Base-by-base conservation (phyloP, 305 asterid genomes). In the Solanum hybrid region DNA sequence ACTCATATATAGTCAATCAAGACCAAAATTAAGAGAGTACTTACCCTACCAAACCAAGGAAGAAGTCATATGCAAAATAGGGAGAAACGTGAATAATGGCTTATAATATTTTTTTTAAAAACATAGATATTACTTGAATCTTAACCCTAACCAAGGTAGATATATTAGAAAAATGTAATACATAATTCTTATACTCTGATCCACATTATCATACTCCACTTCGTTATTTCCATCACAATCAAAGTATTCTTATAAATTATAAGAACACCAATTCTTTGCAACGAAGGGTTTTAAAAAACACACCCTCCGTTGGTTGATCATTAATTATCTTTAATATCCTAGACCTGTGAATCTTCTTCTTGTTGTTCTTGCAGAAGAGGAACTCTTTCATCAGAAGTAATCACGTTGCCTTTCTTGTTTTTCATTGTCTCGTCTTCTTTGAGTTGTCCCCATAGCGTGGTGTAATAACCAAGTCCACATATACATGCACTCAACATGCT, bases 401-500 rank as follows among this genome's bases (percentile, higher is more conserved):
- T 41, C 24, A 51, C 89, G 86, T 85, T 12, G 51, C 6, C 89
- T 22, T 68, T 78, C 17, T 37, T 78, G 41, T 33, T 24, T 29
- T 80, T 91, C 34, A 92, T 91, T 10, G 31, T 90, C 61, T 70
- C 89, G 29, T 91, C 95, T 10, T 93, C 93, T 90, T 90, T 93
- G 11, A 94, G 90, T 65, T 94, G 96, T 79, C 96, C 98, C 96
- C 96, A 95, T 38, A 95, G 89, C 72, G 89, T 87, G 20, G 95
- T 93, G 91, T 93, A 95, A 91, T 94, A 94, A 22, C 98, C 98
- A 90, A 90, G 80, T 41, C 97, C 97, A 89, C 95, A 94, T 26
- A 93, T 78, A 91, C 93, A 92, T 57, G 96, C 97, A 87, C 95
- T 94, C 93, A 94, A 87, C 95, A 95, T 95, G 93, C 97, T 95